Evolutionary conservation across 2,329 filamentous ascomycete genomes (phyloP).

Genomic region (Penicillium sclerotigenum): DNA sequence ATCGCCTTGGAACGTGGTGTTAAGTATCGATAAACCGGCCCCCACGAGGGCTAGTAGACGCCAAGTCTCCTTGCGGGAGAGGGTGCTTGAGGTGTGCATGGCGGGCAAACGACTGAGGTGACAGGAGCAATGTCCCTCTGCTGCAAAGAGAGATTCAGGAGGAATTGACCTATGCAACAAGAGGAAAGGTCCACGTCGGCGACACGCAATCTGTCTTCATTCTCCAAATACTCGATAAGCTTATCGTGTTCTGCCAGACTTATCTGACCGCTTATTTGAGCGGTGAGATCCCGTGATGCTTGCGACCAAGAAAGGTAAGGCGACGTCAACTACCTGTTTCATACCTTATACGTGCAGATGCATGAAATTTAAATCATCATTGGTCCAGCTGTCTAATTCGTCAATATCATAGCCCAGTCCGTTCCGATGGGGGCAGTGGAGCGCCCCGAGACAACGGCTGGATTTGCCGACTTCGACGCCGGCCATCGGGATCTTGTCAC

Average conservation of each 20-base stretch:
- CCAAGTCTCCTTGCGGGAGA: slow-evolving; percentile 55
- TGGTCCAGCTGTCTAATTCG: slow-evolving; percentile 14
- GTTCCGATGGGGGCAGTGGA: slow-evolving; percentile 24
- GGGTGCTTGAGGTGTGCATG: slow-evolving; percentile 38
- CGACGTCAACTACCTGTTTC: slow-evolving; percentile 21
- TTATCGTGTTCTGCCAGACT: slow-evolving; percentile 20
- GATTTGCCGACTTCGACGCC: slow-evolving; percentile 45
- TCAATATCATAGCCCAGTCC: neutral
- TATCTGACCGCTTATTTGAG: slow-evolving; percentile 26
- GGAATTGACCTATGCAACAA: neutral
- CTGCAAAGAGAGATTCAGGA: slow-evolving; percentile 5
- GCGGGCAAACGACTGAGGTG: neutral
- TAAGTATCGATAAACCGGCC: slow-evolving; percentile 68
- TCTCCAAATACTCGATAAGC: slow-evolving; percentile 17
- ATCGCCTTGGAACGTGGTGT: slow-evolving; percentile 76
- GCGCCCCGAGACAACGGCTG: slow-evolving; percentile 33
- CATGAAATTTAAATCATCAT: slow-evolving; percentile 16
- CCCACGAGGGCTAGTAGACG: slow-evolving; percentile 62
- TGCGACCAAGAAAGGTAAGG: slow-evolving; percentile 20
- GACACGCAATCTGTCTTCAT: slow-evolving; percentile 34
- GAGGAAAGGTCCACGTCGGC: neutral
- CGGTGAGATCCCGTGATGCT: slow-evolving; percentile 23
- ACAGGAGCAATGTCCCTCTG: neutral
- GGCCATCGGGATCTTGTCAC: slow-evolving; percentile 66
- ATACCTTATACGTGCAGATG: slow-evolving; percentile 19